A percentile compares a stretch with the other conserved stretches of the same genome.
Conservation (phyloP, 352 stramenopile species). For the Phytophthora lateralis region DNA sequence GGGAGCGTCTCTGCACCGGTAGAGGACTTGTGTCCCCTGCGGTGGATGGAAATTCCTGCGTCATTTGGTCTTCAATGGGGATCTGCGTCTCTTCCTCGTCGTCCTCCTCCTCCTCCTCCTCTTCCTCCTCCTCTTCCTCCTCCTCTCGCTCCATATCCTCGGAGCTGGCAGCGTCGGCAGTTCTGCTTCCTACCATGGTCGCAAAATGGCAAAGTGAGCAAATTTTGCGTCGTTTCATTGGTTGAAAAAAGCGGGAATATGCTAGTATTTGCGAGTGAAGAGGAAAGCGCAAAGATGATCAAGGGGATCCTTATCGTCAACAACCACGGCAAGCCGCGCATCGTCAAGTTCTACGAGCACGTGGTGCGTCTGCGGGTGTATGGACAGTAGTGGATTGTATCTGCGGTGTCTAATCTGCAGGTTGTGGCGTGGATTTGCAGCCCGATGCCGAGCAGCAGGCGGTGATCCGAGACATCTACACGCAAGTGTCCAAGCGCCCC, state of each 20-base stretch:
- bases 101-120: constrained; percentile 31
- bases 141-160: constrained; percentile 40
- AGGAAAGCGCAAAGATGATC: constrained; percentile 87
- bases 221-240: constrained; percentile 13
- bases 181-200: constrained; percentile 20
- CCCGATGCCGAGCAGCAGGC: constrained; percentile 96
- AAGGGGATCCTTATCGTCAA: constrained; percentile 99
- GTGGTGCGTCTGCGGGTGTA: constrained; percentile 76
- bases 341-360: constrained; percentile 99
- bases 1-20: constrained; percentile 18
- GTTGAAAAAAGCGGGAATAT: neutral
- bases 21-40: constrained; percentile 34
- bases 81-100: constrained; percentile 45
- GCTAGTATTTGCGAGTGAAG: neutral
- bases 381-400: neutral
- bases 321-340: constrained; percentile 98
- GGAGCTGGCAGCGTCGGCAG: constrained; percentile 10
- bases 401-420: neutral
- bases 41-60: constrained; percentile 31
- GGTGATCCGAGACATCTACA: constrained; percentile 98
- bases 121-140: constrained; percentile 35
- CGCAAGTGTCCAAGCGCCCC: constrained; percentile 97
- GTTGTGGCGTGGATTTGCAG: constrained; percentile 30
- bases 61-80: constrained; percentile 39
- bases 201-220: neutral